Evolutionary conservation across 768 basidiomycete genomes (phyloP), one percentile per base, ranked within the genome.

Genomic region (Coprinellus micaceus): DNA sequence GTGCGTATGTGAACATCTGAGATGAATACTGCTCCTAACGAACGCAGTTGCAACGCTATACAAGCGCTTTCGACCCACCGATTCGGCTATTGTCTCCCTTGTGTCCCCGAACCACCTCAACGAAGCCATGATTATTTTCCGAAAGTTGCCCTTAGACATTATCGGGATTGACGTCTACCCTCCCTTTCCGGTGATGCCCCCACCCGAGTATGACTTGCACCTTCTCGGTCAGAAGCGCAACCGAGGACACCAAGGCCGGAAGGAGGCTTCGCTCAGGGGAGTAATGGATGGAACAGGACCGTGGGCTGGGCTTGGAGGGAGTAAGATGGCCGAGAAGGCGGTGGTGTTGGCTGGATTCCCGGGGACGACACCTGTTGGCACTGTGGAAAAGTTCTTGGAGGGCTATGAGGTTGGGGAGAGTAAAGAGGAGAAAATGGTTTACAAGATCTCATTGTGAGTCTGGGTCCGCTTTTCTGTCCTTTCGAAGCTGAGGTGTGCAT

Each of bases 1-100:
- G 81, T 80, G 57, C 19, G 68, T 59, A 1, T 17, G 17, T 33
- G 17, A 37, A 37, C 36, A 17, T 7, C 40, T 17, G 5, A 43
- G 7, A 43, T 17, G 13, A 5, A 21, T 43, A 15, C 40, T 9
- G 6, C 7, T 4, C 41, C 37, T 54, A n/a, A 60, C 13, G 3
- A 39, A 9, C 57, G 17, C 58, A 89, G 88, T 85, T 24, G 73
- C 78, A 19, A 63, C 89, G 26, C 74, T 84, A 52, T 88, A 91
- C 62, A 61, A 74, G 37, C 78, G 78, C 51, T 88, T 88, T 69
- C 64, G 70, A 22, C 85, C 87, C 6, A 82, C 81, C 1, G 81
- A 83, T 28, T 69, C 71, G 21, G 89, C 86, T 6, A 71, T 80
- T 60, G 67, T 92, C 46, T 80, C 82, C 13, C 68, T 90, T 54